Evolutionary conservation across 345 rosid genomes (phyloP), one percentile per base, ranked within the genome.

Genomic region (Adansonia digitata): DNA sequence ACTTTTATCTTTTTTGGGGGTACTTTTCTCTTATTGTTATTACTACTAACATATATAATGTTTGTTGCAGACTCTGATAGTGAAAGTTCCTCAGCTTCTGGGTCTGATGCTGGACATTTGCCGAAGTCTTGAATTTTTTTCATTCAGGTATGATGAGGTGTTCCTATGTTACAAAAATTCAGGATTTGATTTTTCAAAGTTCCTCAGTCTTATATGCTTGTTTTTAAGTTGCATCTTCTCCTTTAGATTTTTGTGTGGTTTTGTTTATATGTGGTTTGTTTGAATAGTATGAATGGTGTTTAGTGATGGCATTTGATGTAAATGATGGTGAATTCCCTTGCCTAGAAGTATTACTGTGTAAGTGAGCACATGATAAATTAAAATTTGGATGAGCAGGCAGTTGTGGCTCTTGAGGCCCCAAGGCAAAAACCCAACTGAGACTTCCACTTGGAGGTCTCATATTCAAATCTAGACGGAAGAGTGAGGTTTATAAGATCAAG

Each of bases 1-100:
- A 39, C 64, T 34, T 43, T 46, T 20, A 20, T 29, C 0, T 56
- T 56, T 22, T 0, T 49, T 53, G n/a, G n/a, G n/a, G n/a, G n/a
- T n/a, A n/a, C n/a, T n/a, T n/a, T n/a, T n/a, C n/a, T n/a, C n/a
- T 53, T 53, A 7, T 74, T 42, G 61, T 63, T 53, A n/a, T n/a
- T n/a, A n/a, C n/a, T n/a, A n/a, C 26, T 53, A 53, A 53, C 71
- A 27, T 64, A 48, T 81, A 63, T 51, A 27, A 27, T 72, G 45
- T 24, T 70, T 55, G n/a, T 75, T 84, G 83, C 91, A 90, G 97
- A 93, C 79, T 91, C 98, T 43, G 99, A 95, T 81, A 90, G 92
- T 57, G 98, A 91, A 43, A 91, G 91, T 79, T 89, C 97, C 80
- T 94, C 98, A 9, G 88, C 89, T 24, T 90, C 98, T 78, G 98